phyloP scores from a whole-genome alignment of 2,329 filamentous ascomycete genomes.

The Alternaria angustiovoidea region DNA sequence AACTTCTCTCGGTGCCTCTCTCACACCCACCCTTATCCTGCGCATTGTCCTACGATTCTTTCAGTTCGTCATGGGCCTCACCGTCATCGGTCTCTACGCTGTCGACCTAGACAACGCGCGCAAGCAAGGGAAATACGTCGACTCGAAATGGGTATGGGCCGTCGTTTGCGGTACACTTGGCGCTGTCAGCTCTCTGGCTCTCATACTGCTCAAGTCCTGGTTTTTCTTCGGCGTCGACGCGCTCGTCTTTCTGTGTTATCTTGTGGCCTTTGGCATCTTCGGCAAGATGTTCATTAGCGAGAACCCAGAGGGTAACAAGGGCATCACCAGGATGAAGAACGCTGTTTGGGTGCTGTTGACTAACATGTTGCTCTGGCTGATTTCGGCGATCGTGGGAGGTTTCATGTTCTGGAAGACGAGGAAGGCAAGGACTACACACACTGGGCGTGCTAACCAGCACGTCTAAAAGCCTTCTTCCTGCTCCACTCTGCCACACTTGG shows the following conservation, averaged over 20 bases:
- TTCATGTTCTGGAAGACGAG: conserved; percentile 63
- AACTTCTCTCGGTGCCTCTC: conserved; percentile 30
- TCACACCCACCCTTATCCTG: conserved; percentile 35
- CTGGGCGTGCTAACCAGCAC: conserved; percentile 30
- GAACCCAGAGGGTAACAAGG: conserved; percentile 68
- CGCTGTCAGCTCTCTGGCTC: conserved; percentile 58
- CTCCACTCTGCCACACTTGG: neutral
- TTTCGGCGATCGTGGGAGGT: conserved; percentile 64
- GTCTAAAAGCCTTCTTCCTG: conserved; percentile 23
- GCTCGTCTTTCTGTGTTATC: conserved; percentile 77
- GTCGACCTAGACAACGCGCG: conserved; percentile 49
- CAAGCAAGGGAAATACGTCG: conserved; percentile 55
- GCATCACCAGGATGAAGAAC: conserved; percentile 80
- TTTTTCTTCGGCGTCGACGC: conserved; percentile 73
- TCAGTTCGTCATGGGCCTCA: conserved; percentile 78
- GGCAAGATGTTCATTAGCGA: conserved; percentile 80
- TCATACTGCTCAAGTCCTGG: conserved; percentile 62
- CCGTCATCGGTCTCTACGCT: conserved; percentile 76
- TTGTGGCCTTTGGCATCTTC: conserved; percentile 83
- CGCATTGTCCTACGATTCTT: conserved; percentile 73
- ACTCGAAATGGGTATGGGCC: conserved; percentile 66
- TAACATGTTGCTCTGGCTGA: conserved; percentile 78
- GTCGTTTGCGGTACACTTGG: conserved; percentile 38
- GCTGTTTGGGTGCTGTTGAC: conserved; percentile 84
- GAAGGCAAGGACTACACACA: conserved; percentile 40